These are phyloP conservation scores for Strobilomyces confusus DNA, from an alignment of 768 basidiomycete genomes.

Conservation along the genomic window DNA sequence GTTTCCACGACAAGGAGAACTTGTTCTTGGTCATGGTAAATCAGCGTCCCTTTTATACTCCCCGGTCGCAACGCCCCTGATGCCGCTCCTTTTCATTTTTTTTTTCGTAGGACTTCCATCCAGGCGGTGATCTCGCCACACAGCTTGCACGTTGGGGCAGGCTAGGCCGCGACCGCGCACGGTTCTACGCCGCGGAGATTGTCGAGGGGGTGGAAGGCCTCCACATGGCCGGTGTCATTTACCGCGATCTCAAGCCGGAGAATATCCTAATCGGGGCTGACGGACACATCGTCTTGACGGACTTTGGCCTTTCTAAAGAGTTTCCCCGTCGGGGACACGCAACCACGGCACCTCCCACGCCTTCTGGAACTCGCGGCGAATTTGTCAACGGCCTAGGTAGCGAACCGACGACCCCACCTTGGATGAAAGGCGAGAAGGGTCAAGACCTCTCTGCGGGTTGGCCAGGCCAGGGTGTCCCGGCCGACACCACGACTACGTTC, in stretches of 20 bases:
- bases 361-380: conserved; percentile 47
- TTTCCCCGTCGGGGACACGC: conserved; percentile 58
- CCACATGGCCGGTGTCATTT: conserved; percentile 92
- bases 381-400: conserved; percentile 46
- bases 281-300: conserved; percentile 95
- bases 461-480: conserved; percentile 48
- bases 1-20: conserved; percentile 97
- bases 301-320: conserved; percentile 94
- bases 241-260: conserved; percentile 96
- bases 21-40: conserved; percentile 91
- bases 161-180: conserved; percentile 86
- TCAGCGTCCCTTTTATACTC: conserved; percentile 14
- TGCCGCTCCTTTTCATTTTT: conserved; percentile 11
- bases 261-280: conserved; percentile 92
- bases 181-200: conserved; percentile 97
- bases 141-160: conserved; percentile 96
- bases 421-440: conserved; percentile 67
- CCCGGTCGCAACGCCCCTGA: conserved; percentile 8
- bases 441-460: conserved; percentile 54
- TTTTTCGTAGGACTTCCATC: conserved; percentile 75
- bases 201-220: conserved; percentile 95
- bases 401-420: conserved; percentile 57
- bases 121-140: conserved; percentile 94
- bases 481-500: conserved; percentile 80
- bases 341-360: conserved; percentile 54